These are phyloP conservation scores for Opeltia flavorubescens DNA, from an alignment of 495 filamentous ascomycete species.

Conservation along the genomic window DNA sequence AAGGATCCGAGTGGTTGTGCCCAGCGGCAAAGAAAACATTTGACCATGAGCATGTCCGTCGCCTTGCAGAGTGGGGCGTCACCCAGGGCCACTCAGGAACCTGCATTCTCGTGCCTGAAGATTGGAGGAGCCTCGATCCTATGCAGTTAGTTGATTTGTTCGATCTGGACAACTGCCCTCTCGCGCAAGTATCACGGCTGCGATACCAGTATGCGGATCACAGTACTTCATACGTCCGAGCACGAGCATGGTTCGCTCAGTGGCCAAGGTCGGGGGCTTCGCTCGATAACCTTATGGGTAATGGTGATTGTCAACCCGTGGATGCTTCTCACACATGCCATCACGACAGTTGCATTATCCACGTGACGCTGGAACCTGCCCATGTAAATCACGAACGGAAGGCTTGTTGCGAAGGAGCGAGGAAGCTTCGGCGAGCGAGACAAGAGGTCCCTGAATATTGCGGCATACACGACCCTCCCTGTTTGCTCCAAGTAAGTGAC, in stretches of 20 bases:
- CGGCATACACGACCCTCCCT: background rate
- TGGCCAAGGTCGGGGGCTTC: background rate
- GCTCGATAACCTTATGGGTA: background rate
- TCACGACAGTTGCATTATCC: background rate
- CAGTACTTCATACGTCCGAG: background rate
- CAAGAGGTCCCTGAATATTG: background rate
- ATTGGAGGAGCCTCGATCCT: conserved; percentile 1
- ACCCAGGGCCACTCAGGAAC: background rate
- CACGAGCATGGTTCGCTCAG: background rate
- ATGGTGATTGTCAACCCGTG: background rate
- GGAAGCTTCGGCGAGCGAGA: background rate
- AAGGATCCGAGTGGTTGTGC: background rate
- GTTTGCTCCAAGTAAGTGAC: background rate
- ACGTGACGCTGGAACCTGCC: background rate
- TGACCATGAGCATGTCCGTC: background rate
- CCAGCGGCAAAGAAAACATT: background rate
- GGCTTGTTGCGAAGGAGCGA: background rate
- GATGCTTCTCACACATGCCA: background rate
- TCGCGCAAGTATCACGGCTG: background rate
- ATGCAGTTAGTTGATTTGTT: background rate
- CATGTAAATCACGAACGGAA: background rate
- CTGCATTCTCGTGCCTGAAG: background rate
- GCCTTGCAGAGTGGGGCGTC: background rate
- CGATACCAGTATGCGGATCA: background rate
- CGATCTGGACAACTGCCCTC: background rate